Evolutionary conservation across 345 rosid genomes (phyloP), one percentile per base, ranked within the genome.

Genomic region (Pistacia integerrima): DNA sequence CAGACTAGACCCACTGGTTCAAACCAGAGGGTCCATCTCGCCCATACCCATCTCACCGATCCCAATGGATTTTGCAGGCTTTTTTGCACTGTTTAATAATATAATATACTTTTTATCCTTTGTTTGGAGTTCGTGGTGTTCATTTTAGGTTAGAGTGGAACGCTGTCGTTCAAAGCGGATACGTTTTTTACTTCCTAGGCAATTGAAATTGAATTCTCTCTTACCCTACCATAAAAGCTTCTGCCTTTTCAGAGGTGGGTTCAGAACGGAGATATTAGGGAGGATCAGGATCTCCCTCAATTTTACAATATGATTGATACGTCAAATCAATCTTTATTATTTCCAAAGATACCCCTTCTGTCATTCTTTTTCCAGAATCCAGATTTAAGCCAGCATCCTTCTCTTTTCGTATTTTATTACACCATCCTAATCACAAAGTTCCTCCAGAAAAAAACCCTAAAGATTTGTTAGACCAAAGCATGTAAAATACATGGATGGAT

Each of bases 201-300:
- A 58, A 61, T 60, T 10, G 20, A 33, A 28, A 64, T 36, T 64
- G 67, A 64, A 64, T 57, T 54, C 65, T 8, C 9, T 11, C 65
- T 1, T 60, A 5, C 33, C 28, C 2, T 36, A 49, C 57, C 70
- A 51, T 18, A 46, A 22, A 13, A 28, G 8, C n/a, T 35, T 55
- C 13, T 14, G 64, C 36, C 63, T 74, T 64, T 64, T 54, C 77
- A 62, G 60, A 20, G 5, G 64, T 64, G 63, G 44, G 58, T 9
- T 20, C 52, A 1, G 54, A 54, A 25, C 33, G 38, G 49, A 33
- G 35, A 61, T 48, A 1, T 1, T 5, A 10, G 30, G 46, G 35
- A 51, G 77, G 73, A 78, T 82, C 82, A 75, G 77, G 69, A 78
- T 82, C 82, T 78, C 82, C 85, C 84, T 82, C 79, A 75, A 78